Evolutionary conservation across 306 rosid species (phyloP).

Genomic region (Arachis hypogaea): DNA sequence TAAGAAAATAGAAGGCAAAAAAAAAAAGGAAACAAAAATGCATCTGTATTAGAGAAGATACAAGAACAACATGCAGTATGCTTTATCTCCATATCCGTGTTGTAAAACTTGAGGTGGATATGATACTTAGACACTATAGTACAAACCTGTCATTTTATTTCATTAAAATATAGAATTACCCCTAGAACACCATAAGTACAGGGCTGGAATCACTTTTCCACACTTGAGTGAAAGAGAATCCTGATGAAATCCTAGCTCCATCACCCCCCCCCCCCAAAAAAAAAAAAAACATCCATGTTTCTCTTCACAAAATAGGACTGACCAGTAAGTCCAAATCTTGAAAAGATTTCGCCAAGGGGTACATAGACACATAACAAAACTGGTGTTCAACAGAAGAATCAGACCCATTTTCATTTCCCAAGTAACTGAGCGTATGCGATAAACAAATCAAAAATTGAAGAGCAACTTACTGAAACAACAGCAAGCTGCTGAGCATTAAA

Average conservation of each 20-base stretch:
- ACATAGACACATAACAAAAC: slow-evolving; percentile 8
- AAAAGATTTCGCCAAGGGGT: slow-evolving; percentile 1
- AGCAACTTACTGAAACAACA: slow-evolving; percentile 69
- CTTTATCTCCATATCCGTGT: slow-evolving; percentile 17
- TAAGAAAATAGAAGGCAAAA: neutral
- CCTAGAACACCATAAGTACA: neutral
- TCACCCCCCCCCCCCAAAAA: no score
- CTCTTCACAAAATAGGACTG: neutral
- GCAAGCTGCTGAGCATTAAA: slow-evolving; percentile 88
- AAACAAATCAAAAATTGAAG: slow-evolving; percentile 30
- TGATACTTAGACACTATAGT: neutral
- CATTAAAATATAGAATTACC: slow-evolving; percentile 13
- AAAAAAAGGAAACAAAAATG: slow-evolving; percentile 2
- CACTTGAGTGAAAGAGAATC: neutral
- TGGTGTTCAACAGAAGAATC: slow-evolving; percentile 15
- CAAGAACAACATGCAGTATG: neutral
- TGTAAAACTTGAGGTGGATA: neutral
- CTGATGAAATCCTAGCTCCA: neutral
- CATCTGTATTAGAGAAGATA: slow-evolving; percentile 25
- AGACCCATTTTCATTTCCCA: neutral
- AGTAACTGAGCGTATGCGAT: slow-evolving; percentile 18
- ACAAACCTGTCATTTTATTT: slow-evolving; percentile 15
- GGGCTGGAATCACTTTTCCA: slow-evolving; percentile 10
- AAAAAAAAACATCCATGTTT: no score
- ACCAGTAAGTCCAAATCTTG: slow-evolving; percentile 6